Percentiles rank a stretch among this genome's conserved stretches.
phyloP scores from a whole-genome alignment of 768 basidiomycete genomes.

The Phylloporus arenicola region DNA sequence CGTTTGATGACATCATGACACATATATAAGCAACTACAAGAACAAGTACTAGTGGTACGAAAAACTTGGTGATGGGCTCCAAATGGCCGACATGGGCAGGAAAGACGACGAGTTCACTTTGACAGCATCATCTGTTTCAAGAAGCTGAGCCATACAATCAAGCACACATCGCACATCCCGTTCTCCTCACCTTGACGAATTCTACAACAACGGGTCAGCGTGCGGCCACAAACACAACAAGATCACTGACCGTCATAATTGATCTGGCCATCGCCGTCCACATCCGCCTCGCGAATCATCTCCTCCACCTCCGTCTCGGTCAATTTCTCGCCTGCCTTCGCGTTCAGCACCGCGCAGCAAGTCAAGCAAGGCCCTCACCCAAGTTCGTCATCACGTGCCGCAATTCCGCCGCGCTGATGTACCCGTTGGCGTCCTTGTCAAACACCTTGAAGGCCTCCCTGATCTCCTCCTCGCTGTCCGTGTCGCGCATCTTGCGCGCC shows the following conservation, averaged over 20 bases:
- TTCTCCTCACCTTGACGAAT: conserved; percentile 60
- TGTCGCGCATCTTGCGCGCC: conserved; percentile 87
- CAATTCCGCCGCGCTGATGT: conserved; percentile 81
- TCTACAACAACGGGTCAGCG: conserved; percentile 37
- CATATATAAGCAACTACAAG: conserved; percentile 9
- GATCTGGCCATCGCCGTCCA: conserved; percentile 92
- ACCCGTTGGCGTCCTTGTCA: conserved; percentile 93
- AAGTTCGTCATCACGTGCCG: conserved; percentile 89
- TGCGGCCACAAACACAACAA: not conserved
- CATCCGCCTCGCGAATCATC: conserved; percentile 96
- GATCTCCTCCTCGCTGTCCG: conserved; percentile 91
- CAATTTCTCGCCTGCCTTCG: conserved; percentile 68
- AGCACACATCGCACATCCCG: not conserved
- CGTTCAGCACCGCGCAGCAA: conserved; percentile 1
- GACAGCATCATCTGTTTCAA: conserved; percentile 63
- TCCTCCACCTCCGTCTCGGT: conserved; percentile 86
- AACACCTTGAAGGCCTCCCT: conserved; percentile 96
- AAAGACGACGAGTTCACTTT: conserved; percentile 40
- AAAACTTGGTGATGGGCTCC: not conserved
- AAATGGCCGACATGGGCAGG: conserved; percentile 13
- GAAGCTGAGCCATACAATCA: conserved; percentile 8
- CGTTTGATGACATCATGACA: conserved; percentile 16
- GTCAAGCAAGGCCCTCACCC: conserved; percentile 40
- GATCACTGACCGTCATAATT: conserved; percentile 66
- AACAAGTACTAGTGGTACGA: conserved; percentile 1